phyloP scores from a whole-genome alignment of 1,284 basidiomycete species.

The Rhodofomes roseus region DNA sequence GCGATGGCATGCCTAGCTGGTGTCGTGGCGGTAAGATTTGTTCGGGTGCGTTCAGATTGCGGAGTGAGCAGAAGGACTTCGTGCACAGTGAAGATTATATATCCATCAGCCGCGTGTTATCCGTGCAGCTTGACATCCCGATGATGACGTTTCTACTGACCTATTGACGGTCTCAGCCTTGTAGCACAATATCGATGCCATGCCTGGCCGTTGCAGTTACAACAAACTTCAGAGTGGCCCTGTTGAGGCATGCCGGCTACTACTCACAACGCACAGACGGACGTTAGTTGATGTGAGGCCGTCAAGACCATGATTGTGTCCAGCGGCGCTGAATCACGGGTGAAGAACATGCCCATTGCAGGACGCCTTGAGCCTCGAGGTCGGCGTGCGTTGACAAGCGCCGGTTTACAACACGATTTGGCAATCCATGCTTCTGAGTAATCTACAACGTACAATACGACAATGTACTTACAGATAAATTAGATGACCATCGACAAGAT shows the following conservation, averaged over 20 bases:
- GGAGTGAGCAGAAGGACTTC: not conserved
- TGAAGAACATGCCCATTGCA: not conserved
- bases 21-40: not conserved
- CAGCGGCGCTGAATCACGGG: too few relatives aligned
- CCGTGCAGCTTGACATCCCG: not conserved
- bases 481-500: not conserved
- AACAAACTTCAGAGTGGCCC: too few relatives aligned
- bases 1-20: constrained; percentile 6
- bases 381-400: not conserved
- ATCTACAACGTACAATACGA: not conserved
- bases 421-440: not conserved
- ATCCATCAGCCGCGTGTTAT: not conserved
- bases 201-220: not conserved
- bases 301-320: too few relatives aligned
- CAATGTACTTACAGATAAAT: not conserved
- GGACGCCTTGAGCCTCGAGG: not conserved
- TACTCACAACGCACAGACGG: too few relatives aligned
- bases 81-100: not conserved
- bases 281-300: too few relatives aligned
- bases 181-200: not conserved
- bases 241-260: too few relatives aligned
- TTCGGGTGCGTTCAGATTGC: not conserved
- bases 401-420: not conserved
- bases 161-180: not conserved
- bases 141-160: not conserved